A percentile compares a stretch with the other conserved stretches of the same genome.
phyloP scores from a whole-genome alignment of 176 grass and related monocot genomes.

The Musa itinerans region DNA sequence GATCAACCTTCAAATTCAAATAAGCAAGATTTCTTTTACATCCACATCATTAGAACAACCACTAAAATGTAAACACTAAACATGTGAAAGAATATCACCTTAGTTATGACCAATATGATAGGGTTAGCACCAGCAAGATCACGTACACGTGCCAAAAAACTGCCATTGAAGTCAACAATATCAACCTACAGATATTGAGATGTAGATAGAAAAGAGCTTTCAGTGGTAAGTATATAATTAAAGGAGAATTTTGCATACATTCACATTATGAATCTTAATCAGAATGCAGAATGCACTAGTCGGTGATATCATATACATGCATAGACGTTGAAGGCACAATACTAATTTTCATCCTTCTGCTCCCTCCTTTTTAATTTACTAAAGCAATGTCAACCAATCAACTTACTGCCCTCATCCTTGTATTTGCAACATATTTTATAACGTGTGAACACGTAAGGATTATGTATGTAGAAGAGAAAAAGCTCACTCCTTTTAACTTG shows the following conservation, averaged over 20 bases:
- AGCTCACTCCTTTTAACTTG: no score
- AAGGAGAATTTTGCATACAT: neutral
- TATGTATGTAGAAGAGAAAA: no score
- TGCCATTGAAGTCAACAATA: slow-evolving; percentile 95
- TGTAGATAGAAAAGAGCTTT: slow-evolving; percentile 1
- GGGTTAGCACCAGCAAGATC: slow-evolving; percentile 84
- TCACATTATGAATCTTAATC: neutral
- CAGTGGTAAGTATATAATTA: neutral
- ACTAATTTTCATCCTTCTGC: neutral
- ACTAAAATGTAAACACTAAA: neutral
- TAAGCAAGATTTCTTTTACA: slow-evolving; percentile 4
- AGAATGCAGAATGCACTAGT: neutral
- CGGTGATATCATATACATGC: neutral
- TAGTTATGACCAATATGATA: slow-evolving; percentile 86
- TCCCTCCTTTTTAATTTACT: no score
- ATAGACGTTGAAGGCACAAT: neutral
- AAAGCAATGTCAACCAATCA: no score
- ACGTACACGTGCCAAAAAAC: slow-evolving; percentile 68
- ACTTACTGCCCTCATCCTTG: no score
- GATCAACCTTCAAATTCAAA: slow-evolving; percentile 48
- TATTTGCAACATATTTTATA: no score
- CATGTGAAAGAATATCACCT: slow-evolving; percentile 30
- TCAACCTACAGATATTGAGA: slow-evolving; percentile 48
- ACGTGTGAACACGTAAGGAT: no score
- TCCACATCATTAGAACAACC: neutral